Percentiles rank a stretch among this genome's conserved stretches.
Evolutionary conservation across 176 grass and related monocot genomes (phyloP).

Genomic region (Aegilops tauschii): DNA sequence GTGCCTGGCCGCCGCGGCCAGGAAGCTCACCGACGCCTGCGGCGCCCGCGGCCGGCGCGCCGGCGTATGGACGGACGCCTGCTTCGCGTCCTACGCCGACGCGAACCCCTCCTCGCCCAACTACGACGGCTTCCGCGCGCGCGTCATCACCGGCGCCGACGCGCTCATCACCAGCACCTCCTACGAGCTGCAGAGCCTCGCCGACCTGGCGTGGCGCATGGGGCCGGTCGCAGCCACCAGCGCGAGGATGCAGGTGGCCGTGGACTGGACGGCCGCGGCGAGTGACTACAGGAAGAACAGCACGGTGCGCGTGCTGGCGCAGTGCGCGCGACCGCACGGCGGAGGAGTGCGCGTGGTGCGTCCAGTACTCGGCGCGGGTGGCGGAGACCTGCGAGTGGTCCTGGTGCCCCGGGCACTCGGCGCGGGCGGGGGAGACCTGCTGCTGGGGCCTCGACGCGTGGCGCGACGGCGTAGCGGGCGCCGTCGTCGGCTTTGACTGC

Average conservation of each 20-base stretch:
- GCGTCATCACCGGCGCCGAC: neutral
- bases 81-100: neutral
- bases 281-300: neutral
- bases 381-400: neutral
- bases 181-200: neutral
- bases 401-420: neutral
- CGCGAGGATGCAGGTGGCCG: neutral
- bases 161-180: neutral
- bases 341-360: neutral
- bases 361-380: neutral
- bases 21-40: neutral
- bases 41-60: neutral
- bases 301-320: slow-evolving; percentile 1
- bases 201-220: neutral
- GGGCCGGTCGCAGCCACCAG: neutral
- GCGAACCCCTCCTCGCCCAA: neutral
- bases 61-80: neutral
- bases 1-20: neutral
- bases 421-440: neutral
- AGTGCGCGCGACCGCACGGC: neutral
- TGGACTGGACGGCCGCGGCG: neutral
- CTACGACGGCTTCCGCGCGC: neutral
- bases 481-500: neutral
- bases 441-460: neutral
- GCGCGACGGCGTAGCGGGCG: neutral